Evolutionary conservation across 306 rosid species (phyloP).

Genomic region (Potentilla sterilis): DNA sequence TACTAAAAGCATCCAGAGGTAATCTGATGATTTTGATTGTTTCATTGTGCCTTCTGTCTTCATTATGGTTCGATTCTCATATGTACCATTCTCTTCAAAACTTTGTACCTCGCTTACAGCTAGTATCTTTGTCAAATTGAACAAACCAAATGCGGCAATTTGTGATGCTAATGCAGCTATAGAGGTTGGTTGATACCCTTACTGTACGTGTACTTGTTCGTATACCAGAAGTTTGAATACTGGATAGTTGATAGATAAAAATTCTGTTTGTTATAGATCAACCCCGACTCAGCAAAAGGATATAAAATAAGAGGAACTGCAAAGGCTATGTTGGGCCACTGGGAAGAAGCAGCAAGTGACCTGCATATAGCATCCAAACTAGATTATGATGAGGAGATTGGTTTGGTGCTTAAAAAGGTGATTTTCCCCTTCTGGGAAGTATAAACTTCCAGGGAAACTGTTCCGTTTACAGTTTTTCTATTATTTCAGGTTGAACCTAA

Average conservation of each 20-base stretch:
- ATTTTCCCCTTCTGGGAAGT: conserved; percentile 3
- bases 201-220: conserved; percentile 11
- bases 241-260: not conserved
- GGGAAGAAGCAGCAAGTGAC: conserved; percentile 73
- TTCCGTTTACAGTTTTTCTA: conserved; percentile 21
- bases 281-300: conserved; percentile 85
- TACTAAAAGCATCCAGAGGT: conserved; percentile 85
- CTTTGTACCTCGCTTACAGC: conserved; percentile 49
- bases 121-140: conserved; percentile 55
- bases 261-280: conserved; percentile 49
- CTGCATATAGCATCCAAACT: conserved; percentile 69
- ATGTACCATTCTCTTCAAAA: conserved; percentile 18
- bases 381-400: conserved; percentile 81
- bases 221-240: not conserved
- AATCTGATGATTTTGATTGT: not conserved
- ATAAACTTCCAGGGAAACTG: conserved; percentile 12
- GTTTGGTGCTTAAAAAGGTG: conserved; percentile 62
- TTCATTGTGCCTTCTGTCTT: not conserved
- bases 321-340: conserved; percentile 70
- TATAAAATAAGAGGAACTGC: conserved; percentile 76
- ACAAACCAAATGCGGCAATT: conserved; percentile 84
- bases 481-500: conserved; percentile 66
- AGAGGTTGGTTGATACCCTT: conserved; percentile 43
- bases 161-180: conserved; percentile 81
- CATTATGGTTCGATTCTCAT: not conserved